Base-by-base conservation (phyloP, 2,329 filamentous ascomycete genomes). In the Dissoconium aciculare region DNA sequence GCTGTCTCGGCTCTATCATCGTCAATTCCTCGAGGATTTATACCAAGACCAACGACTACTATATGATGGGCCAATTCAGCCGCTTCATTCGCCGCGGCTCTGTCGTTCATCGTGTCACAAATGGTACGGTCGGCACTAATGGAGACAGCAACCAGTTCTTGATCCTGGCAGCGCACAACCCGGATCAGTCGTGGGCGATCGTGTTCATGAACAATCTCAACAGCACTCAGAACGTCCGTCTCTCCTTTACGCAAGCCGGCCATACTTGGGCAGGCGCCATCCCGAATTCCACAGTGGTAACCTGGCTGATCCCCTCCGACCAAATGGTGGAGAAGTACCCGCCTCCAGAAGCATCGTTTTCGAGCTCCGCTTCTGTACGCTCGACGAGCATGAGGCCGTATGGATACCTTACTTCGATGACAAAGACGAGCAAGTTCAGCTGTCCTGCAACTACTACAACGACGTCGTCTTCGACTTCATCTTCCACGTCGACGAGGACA, bases 1-100 rank as follows among this genome's bases (percentile, higher is more conserved):
- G 47, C 6, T 65, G 62, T 45, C 55, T 54, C 1, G 82, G 82
- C 26, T 72, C 89, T 17, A 81, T 75, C 42, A 84, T 79, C 36
- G 66, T 89, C 51, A 82, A 91, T 58, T 85, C 51, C 5, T 45
- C 47, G 5, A 43, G 53, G 8, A 57, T 54, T 3, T 69, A 68
- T 46, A 51, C 48, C 3, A 57, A 60, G 37, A 59, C 57, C 15
- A 54, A 62, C 5, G 63, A 66, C 37, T 68, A 67, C 48, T 68
- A 68, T 45, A 64, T 66, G 56, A 52, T 69, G 36, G 64, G 62
- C 1, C 66, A 69, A 45, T 66, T 64, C 45, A 37, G 31, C 13
- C 33, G 41, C 24, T 47, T 44, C 31, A 34, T 47, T 6, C 32
- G 41, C 8, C 33, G 44, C 4, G 43, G 44, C 2, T 33, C 37